Evolutionary conservation across 139 green algal genomes (phyloP).

Genomic region (Pycnococcus provasolii): DNA sequence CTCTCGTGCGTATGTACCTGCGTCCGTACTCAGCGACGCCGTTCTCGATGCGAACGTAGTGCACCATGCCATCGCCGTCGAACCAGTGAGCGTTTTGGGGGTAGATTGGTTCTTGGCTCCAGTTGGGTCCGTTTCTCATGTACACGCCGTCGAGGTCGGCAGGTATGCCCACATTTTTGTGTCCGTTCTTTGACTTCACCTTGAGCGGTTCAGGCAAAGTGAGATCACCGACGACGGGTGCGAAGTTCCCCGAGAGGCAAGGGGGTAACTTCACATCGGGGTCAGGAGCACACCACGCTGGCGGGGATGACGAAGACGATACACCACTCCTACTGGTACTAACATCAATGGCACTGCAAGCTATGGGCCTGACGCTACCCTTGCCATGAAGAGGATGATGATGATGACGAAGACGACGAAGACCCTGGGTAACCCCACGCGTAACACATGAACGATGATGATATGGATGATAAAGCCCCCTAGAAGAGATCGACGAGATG

Average conservation of each 20-base stretch:
- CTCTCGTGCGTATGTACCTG: slow-evolving; percentile 45
- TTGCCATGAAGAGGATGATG: no score
- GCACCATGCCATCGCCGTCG: slow-evolving; percentile 67
- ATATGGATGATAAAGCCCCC: no score
- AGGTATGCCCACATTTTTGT: not conserved
- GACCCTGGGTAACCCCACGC: no score
- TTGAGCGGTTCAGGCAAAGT: not conserved
- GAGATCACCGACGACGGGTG: slow-evolving; percentile 9
- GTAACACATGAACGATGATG: no score
- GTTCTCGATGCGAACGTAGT: slow-evolving; percentile 47
- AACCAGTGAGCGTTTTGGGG: slow-evolving; percentile 31
- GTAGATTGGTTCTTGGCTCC: slow-evolving; percentile 10
- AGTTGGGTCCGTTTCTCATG: slow-evolving; percentile 30
- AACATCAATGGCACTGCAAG: no score
- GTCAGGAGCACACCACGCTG: no score
- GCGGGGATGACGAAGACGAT: no score
- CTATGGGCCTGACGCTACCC: no score
- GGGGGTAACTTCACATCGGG: no score
- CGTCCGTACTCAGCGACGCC: slow-evolving; percentile 53
- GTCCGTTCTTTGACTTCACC: not conserved
- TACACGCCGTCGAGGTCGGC: slow-evolving; percentile 16
- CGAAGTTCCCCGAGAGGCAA: slow-evolving; percentile 20
- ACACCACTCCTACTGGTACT: no score
- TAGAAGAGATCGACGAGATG: no score
- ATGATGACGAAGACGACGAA: no score